Conservation (phyloP, 2,329 filamentous ascomycete species). For the Neofusicoccum cordaticola region DNA sequence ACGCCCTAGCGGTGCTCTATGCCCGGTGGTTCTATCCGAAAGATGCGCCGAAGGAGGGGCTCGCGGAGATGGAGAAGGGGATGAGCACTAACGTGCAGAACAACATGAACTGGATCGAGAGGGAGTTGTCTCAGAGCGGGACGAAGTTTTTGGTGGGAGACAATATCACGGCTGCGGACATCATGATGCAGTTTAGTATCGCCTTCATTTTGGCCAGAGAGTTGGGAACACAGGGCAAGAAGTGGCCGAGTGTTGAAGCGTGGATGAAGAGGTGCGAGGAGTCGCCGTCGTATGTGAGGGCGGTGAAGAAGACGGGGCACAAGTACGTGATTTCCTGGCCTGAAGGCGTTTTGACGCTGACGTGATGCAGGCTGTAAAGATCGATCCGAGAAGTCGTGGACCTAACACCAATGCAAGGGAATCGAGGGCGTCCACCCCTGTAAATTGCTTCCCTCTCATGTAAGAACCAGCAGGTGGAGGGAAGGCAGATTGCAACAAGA, state of each 20-base stretch:
- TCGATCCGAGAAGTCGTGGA: too few relatives aligned
- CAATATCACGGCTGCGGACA: slow-evolving; percentile 43
- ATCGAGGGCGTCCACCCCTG: too few relatives aligned
- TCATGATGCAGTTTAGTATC: slow-evolving; percentile 45
- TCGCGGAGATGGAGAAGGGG: slow-evolving; percentile 36
- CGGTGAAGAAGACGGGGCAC: slow-evolving; percentile 42
- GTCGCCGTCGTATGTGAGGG: slow-evolving; percentile 35
- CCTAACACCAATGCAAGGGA: too few relatives aligned
- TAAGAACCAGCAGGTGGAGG: too few relatives aligned
- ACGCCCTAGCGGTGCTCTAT: slow-evolving; percentile 46
- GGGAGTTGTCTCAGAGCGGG: slow-evolving; percentile 37
- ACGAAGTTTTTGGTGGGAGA: slow-evolving; percentile 44
- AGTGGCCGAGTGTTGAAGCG: slow-evolving; percentile 32
- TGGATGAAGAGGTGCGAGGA: slow-evolving; percentile 40
- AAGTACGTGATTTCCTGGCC: not conserved
- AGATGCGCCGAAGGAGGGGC: slow-evolving; percentile 25
- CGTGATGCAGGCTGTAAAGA: not conserved
- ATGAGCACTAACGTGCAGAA: slow-evolving; percentile 44
- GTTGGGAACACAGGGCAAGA: slow-evolving; percentile 37
- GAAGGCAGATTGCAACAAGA: too few relatives aligned
- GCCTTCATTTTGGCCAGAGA: slow-evolving; percentile 40
- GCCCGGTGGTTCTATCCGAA: slow-evolving; percentile 42
- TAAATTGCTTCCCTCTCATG: too few relatives aligned
- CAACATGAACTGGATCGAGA: slow-evolving; percentile 46
- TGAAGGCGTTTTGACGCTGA: not conserved